A percentile compares a stretch with the other conserved stretches of the same genome.
phyloP scores from a whole-genome alignment of 208 protist genomes.

The Leishmania arabica region DNA sequence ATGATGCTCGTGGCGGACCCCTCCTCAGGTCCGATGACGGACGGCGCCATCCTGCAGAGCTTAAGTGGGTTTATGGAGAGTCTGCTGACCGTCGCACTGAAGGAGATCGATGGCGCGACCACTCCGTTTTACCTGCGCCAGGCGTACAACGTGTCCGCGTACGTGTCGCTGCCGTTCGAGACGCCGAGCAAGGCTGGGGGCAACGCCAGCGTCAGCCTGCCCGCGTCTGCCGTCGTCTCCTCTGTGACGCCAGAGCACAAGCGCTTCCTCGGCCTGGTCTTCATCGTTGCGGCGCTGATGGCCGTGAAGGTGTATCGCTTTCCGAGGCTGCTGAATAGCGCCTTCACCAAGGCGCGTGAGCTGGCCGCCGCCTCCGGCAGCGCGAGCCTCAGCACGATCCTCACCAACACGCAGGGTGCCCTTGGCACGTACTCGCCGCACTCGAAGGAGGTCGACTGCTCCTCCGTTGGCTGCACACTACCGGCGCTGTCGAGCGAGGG shows the following conservation, averaged over 20 bases:
- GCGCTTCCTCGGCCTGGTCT: slow-evolving; percentile 66
- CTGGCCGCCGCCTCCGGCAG: slow-evolving; percentile 43
- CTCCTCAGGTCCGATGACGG: slow-evolving; percentile 48
- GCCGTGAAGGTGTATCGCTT: slow-evolving; percentile 91
- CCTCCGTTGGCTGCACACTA: slow-evolving; percentile 35
- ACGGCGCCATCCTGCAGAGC: slow-evolving; percentile 60
- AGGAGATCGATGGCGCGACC: slow-evolving; percentile 78
- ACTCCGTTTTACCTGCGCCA: slow-evolving; percentile 83
- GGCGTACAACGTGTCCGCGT: slow-evolving; percentile 71
- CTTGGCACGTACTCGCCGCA: slow-evolving; percentile 81
- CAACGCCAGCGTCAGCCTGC: slow-evolving; percentile 1
- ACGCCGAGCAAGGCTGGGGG: slow-evolving; percentile 7
- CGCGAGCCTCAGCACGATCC: slow-evolving; percentile 42
- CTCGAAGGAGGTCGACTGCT: slow-evolving; percentile 70
- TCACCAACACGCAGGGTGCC: slow-evolving; percentile 53
- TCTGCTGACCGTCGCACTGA: slow-evolving; percentile 66
- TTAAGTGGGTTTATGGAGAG: slow-evolving; percentile 80
- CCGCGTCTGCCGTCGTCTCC: slow-evolving; percentile 6
- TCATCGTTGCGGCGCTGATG: slow-evolving; percentile 72
- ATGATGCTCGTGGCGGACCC: slow-evolving; percentile 74
- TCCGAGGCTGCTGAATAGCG: slow-evolving; percentile 70
- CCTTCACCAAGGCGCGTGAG: slow-evolving; percentile 76
- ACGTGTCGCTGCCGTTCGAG: slow-evolving; percentile 71
- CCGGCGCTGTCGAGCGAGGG: slow-evolving; percentile 57
- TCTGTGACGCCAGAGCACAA: slow-evolving; percentile 49